Evolutionary conservation across 208 protist species (phyloP).

Genomic region (Balamuthia mandrillaris): DNA sequence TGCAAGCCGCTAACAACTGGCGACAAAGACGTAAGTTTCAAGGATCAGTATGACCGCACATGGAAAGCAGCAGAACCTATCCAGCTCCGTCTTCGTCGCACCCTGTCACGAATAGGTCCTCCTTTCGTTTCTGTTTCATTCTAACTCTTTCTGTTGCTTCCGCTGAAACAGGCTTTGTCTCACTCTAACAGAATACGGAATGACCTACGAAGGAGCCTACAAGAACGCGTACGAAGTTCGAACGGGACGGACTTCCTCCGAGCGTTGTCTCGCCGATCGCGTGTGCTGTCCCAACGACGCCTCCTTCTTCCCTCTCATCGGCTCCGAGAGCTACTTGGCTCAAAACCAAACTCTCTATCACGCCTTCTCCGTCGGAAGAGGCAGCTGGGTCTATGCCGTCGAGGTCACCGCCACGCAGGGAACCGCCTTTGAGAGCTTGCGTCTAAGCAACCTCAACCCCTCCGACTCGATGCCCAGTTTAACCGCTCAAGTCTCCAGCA

Average conservation of each 20-base stretch:
- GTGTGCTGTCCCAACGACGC: not conserved
- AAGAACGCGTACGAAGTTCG: slow-evolving; percentile 22
- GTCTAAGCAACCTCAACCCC: too few species aligned
- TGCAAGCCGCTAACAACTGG: too few species aligned
- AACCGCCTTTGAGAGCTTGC: too few species aligned
- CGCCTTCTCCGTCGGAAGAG: not conserved
- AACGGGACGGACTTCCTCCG: not conserved
- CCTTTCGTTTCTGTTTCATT: not conserved
- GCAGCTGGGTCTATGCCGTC: not conserved
- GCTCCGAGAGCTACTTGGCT: not conserved
- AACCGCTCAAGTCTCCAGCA: too few species aligned
- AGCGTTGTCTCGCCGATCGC: not conserved
- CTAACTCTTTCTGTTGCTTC: not conserved
- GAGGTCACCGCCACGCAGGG: not conserved
- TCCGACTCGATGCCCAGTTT: too few species aligned
- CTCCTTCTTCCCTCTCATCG: not conserved
- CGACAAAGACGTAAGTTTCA: slow-evolving; percentile 13
- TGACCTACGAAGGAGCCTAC: slow-evolving; percentile 5
- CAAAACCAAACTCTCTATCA: not conserved
- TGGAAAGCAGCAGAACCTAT: slow-evolving; percentile 15
- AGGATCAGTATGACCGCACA: not conserved
- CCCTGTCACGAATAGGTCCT: slow-evolving; percentile 4
- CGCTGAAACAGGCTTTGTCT: too few species aligned
- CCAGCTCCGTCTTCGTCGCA: not conserved
- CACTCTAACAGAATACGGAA: not conserved